These are phyloP conservation scores for Albifimbria verrucaria DNA, from an alignment of 2,329 filamentous ascomycete genomes.

Conservation along the genomic window DNA sequence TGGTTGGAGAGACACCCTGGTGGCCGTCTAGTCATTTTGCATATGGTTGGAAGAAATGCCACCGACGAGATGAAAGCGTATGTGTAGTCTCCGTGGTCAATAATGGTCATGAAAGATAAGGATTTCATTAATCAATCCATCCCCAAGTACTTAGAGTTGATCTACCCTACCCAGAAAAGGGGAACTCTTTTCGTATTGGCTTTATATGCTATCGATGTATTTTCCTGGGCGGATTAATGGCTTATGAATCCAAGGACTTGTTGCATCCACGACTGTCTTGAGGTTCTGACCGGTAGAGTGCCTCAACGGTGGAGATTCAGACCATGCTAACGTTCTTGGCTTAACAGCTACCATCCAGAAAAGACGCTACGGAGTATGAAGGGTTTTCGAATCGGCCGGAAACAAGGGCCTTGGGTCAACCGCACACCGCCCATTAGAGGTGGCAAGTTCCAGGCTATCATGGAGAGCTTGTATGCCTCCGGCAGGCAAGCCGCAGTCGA, in stretches of 20 bases:
- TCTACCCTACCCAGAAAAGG: too few relatives aligned
- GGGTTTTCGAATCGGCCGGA: conserved; percentile 57
- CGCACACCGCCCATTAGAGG: conserved; percentile 57
- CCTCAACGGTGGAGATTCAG: too few relatives aligned
- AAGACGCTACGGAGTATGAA: conserved; percentile 54
- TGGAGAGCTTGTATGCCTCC: neutral
- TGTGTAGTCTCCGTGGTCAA: conserved; percentile 11
- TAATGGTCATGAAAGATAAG: neutral
- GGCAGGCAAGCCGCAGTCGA: conserved; percentile 11
- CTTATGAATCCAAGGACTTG: too few relatives aligned
- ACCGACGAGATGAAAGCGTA: conserved; percentile 33
- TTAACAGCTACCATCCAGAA: conserved; percentile 52
- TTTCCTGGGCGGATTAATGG: too few relatives aligned
- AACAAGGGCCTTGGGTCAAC: conserved; percentile 54
- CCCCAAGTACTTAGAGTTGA: too few relatives aligned
- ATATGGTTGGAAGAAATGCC: conserved; percentile 42
- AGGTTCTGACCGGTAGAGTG: too few relatives aligned
- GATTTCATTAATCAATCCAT: too few relatives aligned
- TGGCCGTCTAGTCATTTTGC: conserved; percentile 54
- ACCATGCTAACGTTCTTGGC: conserved; percentile 11
- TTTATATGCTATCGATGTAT: too few relatives aligned
- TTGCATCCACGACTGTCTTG: too few relatives aligned
- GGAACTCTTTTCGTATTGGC: too few relatives aligned
- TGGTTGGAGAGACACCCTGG: conserved; percentile 60
- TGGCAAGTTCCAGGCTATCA: conserved; percentile 30